Evolutionary conservation across 305 asterid species (phyloP).

Genomic region (Stenogyne calaminthoides): DNA sequence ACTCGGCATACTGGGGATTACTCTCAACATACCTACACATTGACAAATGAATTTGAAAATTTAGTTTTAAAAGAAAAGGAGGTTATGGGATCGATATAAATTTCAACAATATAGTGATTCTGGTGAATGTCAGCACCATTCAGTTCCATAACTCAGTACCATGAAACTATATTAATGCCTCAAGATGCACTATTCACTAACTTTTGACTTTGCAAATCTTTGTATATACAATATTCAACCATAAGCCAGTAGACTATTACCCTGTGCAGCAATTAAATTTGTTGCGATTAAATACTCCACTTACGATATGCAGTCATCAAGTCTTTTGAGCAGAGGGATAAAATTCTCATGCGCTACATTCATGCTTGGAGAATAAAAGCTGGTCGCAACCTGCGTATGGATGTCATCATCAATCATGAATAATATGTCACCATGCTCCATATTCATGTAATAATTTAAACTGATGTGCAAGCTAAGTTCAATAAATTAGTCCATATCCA

Average conservation of each 20-base stretch:
- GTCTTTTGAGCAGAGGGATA: conserved; percentile 90
- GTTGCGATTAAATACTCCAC: conserved; percentile 37
- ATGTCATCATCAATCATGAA: conserved; percentile 37
- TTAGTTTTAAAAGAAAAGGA: neutral
- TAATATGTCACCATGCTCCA: no score
- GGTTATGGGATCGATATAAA: conserved; percentile 4
- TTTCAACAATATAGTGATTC: conserved; percentile 28
- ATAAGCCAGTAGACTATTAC: conserved; percentile 16
- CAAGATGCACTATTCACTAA: conserved; percentile 4
- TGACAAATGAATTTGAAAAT: conserved; percentile 20
- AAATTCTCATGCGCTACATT: conserved; percentile 73
- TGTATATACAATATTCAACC: conserved; percentile 8
- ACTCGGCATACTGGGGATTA: conserved; percentile 98
- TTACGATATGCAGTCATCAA: conserved; percentile 96
- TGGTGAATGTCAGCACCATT: conserved; percentile 18
- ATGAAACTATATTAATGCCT: conserved; percentile 24
- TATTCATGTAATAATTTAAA: no score
- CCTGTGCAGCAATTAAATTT: conserved; percentile 17
- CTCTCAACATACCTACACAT: conserved; percentile 85
- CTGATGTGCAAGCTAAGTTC: no score
- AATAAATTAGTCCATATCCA: no score
- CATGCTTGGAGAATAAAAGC: conserved; percentile 92
- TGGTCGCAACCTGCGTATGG: conserved; percentile 89
- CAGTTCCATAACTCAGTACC: conserved; percentile 26
- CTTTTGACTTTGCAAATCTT: conserved; percentile 14